phyloP scores from a whole-genome alignment of 176 grass and related monocot genomes.

The Avena atlantica region DNA sequence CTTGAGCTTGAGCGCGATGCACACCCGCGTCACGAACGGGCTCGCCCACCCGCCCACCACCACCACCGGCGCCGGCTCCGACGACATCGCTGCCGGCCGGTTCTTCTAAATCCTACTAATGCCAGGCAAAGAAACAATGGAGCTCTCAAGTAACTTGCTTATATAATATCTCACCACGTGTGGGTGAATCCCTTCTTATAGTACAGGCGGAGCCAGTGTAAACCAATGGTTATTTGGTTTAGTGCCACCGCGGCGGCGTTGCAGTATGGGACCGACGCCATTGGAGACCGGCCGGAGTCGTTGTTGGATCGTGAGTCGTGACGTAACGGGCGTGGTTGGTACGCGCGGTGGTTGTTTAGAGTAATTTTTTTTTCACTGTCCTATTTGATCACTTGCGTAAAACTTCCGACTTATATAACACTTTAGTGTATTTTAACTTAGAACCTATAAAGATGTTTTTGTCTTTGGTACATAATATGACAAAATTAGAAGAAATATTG shows the following conservation, averaged over 20 bases:
- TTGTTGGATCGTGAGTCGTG: no score
- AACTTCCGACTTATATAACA: no score
- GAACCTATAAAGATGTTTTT: no score
- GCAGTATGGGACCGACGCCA: no score
- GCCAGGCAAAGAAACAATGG: background rate
- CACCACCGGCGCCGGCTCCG: constrained; percentile 31
- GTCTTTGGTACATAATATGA: no score
- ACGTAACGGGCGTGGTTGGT: no score
- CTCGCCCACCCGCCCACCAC: constrained; percentile 27
- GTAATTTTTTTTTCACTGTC: no score
- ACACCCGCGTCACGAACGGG: constrained; percentile 29
- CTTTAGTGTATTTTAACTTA: no score
- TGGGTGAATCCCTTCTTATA: background rate
- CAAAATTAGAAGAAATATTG: no score
- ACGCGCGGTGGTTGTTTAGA: no score
- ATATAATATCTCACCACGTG: background rate
- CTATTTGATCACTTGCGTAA: no score
- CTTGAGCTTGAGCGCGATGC: constrained; percentile 53
- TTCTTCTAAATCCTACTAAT: background rate
- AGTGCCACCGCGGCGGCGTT: background rate
- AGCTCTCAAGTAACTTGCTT: background rate
- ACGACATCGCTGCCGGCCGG: background rate
- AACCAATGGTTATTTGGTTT: background rate
- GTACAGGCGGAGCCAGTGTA: background rate
- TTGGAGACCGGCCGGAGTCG: no score